phyloP scores from a whole-genome alignment of 306 rosid genomes.

The Crotalaria pallida region DNA sequence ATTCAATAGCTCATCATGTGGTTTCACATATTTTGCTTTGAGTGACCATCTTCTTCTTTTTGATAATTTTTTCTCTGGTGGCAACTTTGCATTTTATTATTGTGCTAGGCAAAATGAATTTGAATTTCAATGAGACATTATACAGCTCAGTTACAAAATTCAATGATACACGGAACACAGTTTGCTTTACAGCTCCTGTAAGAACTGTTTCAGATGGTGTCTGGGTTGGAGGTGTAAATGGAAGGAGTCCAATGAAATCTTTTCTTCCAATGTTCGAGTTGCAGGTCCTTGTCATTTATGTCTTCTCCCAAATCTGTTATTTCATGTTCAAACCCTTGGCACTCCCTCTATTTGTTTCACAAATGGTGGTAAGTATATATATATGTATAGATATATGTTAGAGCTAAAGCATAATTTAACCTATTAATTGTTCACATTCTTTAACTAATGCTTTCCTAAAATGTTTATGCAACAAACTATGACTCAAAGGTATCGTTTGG shows the following conservation, averaged over 20 bases:
- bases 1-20: too few relatives aligned
- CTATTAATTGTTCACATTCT: too few relatives aligned
- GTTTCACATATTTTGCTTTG: too few relatives aligned
- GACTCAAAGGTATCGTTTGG: too few relatives aligned
- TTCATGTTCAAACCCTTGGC: constrained; percentile 34
- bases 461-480: too few relatives aligned
- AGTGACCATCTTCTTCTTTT: too few relatives aligned
- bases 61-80: too few relatives aligned
- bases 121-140: neutral
- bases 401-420: neutral
- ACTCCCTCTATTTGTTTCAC: constrained; percentile 42
- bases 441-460: too few relatives aligned
- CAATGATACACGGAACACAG: neutral
- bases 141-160: neutral
- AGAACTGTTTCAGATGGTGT: constrained; percentile 33
- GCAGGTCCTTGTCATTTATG: constrained; percentile 40
- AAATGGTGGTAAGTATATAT: constrained; percentile 41
- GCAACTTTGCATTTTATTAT: too few relatives aligned
- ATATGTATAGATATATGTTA: neutral
- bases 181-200: constrained; percentile 26
- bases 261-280: constrained; percentile 38
- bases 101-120: neutral
- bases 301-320: constrained; percentile 17
- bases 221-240: neutral
- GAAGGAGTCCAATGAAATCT: constrained; percentile 24